phyloP scores from a whole-genome alignment of 2,329 filamentous ascomycete species.

The Drechslerella coelobrocha region DNA sequence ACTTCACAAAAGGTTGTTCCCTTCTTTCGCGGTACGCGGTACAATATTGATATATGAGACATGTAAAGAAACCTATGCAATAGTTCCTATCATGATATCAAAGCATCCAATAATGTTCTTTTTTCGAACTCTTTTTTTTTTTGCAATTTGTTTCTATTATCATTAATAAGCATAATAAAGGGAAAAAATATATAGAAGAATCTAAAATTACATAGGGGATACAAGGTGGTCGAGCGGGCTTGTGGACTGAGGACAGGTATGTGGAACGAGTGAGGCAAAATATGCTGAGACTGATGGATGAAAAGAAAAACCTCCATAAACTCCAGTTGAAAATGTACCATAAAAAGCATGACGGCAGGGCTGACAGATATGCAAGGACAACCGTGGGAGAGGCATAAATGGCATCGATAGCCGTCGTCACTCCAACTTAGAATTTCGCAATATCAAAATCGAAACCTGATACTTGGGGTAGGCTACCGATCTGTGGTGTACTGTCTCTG shows the following conservation, averaged over 20 bases:
- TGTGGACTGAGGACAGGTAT: neutral
- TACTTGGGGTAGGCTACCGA: slow-evolving; percentile 40
- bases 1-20: too few relatives aligned
- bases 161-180: slow-evolving; percentile 48
- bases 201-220: slow-evolving; percentile 50
- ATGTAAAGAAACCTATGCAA: too few relatives aligned
- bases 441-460: slow-evolving; percentile 46
- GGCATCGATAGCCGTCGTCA: slow-evolving; percentile 1
- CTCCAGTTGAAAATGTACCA: slow-evolving; percentile 23
- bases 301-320: slow-evolving; percentile 34
- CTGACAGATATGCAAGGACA: neutral
- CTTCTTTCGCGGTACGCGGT: too few relatives aligned
- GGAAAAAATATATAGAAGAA: slow-evolving; percentile 39
- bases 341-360: slow-evolving; percentile 2
- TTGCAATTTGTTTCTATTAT: slow-evolving; percentile 34
- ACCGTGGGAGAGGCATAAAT: slow-evolving; percentile 21
- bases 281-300: slow-evolving; percentile 23
- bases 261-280: slow-evolving; percentile 2
- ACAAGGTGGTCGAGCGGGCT: slow-evolving; percentile 1
- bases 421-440: slow-evolving; percentile 32
- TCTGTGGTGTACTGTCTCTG: slow-evolving; percentile 45
- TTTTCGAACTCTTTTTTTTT: slow-evolving; percentile 20
- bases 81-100: too few relatives aligned
- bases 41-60: too few relatives aligned
- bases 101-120: too few relatives aligned